A percentile compares a stretch with the other conserved stretches of the same genome.
Conservation (phyloP, 2,329 filamentous ascomycete genomes). For the Pseudocercospora fijiensis region DNA sequence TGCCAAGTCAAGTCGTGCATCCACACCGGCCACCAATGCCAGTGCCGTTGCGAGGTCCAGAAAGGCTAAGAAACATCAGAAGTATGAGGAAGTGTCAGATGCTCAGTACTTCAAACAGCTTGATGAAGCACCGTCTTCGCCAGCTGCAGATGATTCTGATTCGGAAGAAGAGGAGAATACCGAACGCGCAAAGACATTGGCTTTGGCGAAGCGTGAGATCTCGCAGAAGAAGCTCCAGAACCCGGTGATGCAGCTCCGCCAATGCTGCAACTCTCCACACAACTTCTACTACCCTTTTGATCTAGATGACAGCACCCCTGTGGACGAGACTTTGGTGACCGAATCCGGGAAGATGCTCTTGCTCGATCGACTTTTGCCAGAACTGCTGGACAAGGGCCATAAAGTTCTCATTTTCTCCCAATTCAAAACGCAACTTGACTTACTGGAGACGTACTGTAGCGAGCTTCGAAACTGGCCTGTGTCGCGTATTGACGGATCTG, state of each 20-base stretch:
- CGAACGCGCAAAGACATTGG: conserved; percentile 65
- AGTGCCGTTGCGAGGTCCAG: conserved; percentile 53
- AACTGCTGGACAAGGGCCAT: conserved; percentile 70
- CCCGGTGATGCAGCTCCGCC: conserved; percentile 82
- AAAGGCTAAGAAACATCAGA: conserved; percentile 56
- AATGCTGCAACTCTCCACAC: conserved; percentile 90
- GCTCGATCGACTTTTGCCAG: conserved; percentile 78
- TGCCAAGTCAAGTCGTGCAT: conserved; percentile 69
- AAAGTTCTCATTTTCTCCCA: conserved; percentile 97
- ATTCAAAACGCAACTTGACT: conserved; percentile 90
- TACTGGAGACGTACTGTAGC: conserved; percentile 80
- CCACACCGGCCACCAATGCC: conserved; percentile 64
- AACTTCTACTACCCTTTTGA: conserved; percentile 93
- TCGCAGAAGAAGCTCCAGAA: conserved; percentile 89
- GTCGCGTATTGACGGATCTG: conserved; percentile 87
- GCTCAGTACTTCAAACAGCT: conserved; percentile 79
- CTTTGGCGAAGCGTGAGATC: conserved; percentile 84
- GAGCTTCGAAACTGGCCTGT: conserved; percentile 75
- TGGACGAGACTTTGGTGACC: conserved; percentile 78
- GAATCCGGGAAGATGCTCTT: conserved; percentile 95
- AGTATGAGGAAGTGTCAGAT: conserved; percentile 71
- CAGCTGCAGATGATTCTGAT: conserved; percentile 43
- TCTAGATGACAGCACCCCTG: conserved; percentile 58
- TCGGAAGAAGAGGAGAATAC: conserved; percentile 59
- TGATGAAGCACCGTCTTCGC: conserved; percentile 50